Conservation (phyloP, 2,329 filamentous ascomycete species). For the Aspergillus luchuensis region DNA sequence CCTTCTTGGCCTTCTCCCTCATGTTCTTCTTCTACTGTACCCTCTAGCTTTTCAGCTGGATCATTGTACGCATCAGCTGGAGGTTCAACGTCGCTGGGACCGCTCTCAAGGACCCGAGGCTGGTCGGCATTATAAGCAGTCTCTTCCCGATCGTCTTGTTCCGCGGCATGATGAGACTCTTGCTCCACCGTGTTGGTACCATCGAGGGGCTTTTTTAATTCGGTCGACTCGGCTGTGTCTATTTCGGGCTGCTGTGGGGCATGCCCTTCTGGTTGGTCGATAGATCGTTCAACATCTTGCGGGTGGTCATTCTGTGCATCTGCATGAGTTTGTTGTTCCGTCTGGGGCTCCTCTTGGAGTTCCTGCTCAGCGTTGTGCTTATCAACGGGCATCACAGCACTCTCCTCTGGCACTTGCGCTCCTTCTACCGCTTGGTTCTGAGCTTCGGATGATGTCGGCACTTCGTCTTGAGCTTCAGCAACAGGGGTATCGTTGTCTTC, state of each 20-base stretch:
- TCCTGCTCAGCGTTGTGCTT: background rate
- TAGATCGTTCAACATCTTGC: slow-evolving; percentile 5
- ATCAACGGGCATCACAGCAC: slow-evolving; percentile 3
- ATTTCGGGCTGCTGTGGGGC: slow-evolving; percentile 12
- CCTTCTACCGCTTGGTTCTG: slow-evolving; percentile 9
- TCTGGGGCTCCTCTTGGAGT: background rate
- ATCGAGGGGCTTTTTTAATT: slow-evolving; percentile 13
- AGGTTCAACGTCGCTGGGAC: slow-evolving; percentile 16
- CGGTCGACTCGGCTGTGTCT: slow-evolving; percentile 2
- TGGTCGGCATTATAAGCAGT: slow-evolving; percentile 3
- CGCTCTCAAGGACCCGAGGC: slow-evolving; percentile 20
- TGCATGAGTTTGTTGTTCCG: slow-evolving; percentile 10
- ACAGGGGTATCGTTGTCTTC: slow-evolving; percentile 37
- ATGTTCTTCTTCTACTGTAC: background rate
- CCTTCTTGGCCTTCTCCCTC: slow-evolving; percentile 10
- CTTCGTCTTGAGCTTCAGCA: slow-evolving; percentile 22
- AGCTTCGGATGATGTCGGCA: slow-evolving; percentile 6
- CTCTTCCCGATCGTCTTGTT: slow-evolving; percentile 11
- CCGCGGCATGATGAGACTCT: slow-evolving; percentile 7
- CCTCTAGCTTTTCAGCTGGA: slow-evolving; percentile 6
- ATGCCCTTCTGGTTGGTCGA: slow-evolving; percentile 14
- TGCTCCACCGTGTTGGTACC: slow-evolving; percentile 28
- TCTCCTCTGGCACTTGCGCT: background rate
- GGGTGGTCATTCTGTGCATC: background rate
- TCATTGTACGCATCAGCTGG: slow-evolving; percentile 14